Conservation (phyloP, 164 flowering plant genomes). For the Magnolia officinalis region DNA sequence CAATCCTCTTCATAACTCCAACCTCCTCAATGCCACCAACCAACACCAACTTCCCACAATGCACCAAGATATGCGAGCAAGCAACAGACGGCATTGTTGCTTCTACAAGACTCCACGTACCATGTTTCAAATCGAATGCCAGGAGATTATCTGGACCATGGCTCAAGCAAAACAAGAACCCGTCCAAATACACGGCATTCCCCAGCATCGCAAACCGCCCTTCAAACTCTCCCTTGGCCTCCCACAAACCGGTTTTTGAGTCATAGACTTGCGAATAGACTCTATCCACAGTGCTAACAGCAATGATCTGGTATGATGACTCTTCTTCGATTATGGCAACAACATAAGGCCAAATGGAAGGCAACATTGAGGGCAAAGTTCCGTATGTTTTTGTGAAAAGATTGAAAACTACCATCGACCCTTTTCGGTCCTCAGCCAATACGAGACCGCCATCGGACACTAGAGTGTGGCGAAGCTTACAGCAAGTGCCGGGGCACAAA, state of each 20-base stretch:
- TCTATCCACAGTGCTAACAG: constrained; percentile 15
- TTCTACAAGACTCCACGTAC: constrained; percentile 7
- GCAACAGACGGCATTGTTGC: constrained; percentile 7
- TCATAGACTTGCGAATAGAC: constrained; percentile 17
- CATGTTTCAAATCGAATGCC: constrained; percentile 9
- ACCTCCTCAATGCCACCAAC: constrained; percentile 22
- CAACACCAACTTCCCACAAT: constrained; percentile 11
- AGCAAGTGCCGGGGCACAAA: constrained; percentile 16
- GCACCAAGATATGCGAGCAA: constrained; percentile 11
- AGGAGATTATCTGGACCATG: constrained; percentile 19
- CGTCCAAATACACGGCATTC: constrained; percentile 14
- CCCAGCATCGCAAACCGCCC: constrained; percentile 19
- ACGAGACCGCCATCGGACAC: constrained; percentile 16
- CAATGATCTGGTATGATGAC: constrained; percentile 7
- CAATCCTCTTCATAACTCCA: constrained; percentile 15
- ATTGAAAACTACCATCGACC: constrained; percentile 7
- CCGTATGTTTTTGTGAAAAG: constrained; percentile 11
- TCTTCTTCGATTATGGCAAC: constrained; percentile 8
- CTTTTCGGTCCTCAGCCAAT: constrained; percentile 16
- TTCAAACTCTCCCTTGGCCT: constrained; percentile 9
- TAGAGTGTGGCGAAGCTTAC: constrained; percentile 7
- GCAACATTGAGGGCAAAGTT: constrained; percentile 17
- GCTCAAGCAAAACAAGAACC: constrained; percentile 16
- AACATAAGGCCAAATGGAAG: constrained; percentile 5
- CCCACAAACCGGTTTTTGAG: constrained; percentile 13